A percentile compares a stretch with the other conserved stretches of the same genome.
Conservation (phyloP, 2,329 filamentous ascomycete genomes). For the Xylogone sp. region DNA sequence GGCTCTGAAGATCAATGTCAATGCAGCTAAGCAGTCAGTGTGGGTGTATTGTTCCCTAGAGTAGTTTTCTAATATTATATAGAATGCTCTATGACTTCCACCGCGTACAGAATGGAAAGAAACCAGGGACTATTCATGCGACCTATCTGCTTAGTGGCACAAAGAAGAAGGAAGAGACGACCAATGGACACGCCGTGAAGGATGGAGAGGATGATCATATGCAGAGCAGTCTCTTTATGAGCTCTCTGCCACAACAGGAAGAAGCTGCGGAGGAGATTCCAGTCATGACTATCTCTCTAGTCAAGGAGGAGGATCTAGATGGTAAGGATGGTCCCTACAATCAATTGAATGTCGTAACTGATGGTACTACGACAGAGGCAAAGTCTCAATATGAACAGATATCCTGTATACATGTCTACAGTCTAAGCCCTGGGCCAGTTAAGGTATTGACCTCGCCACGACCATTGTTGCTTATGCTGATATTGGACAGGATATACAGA, state of each 20-base stretch:
- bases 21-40: conserved; percentile 78
- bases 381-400: conserved; percentile 69
- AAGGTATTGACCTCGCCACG: too few relatives aligned
- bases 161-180: conserved; percentile 39
- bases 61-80: conserved; percentile 8
- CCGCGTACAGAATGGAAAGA: conserved; percentile 69
- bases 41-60: background rate
- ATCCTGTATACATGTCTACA: conserved; percentile 82
- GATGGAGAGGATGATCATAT: conserved; percentile 66
- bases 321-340: conserved; percentile 39
- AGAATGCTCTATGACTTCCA: conserved; percentile 90
- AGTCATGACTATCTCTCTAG: conserved; percentile 60
- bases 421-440: conserved; percentile 66
- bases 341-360: background rate
- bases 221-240: conserved; percentile 63
- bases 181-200: conserved; percentile 36
- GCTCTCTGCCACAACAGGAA: conserved; percentile 55
- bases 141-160: conserved; percentile 85
- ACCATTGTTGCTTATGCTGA: background rate
- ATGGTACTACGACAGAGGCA: conserved; percentile 44
- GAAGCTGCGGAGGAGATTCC: conserved; percentile 43
- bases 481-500: conserved; percentile 52
- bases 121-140: conserved; percentile 73
- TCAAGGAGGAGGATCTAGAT: conserved; percentile 68
- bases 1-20: conserved; percentile 78